Percentiles rank a stretch among this genome's conserved stretches.
Conservation (phyloP, 2,329 filamentous ascomycete species). For the Xylaria sp. region DNA sequence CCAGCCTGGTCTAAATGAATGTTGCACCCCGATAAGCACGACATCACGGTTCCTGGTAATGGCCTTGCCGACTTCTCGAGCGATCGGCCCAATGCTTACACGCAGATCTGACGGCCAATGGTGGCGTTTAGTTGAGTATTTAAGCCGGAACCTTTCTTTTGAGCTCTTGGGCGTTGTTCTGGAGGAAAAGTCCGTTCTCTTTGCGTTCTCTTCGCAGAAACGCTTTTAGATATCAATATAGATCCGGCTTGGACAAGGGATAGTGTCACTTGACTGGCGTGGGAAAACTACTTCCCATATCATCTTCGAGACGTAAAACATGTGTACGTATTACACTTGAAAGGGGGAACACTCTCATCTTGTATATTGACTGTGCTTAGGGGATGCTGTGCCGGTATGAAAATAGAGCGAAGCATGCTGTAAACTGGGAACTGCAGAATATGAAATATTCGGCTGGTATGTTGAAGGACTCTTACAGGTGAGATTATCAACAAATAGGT, state of each 20-base stretch:
- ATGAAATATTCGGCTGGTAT: neutral
- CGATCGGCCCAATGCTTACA: conserved; percentile 8
- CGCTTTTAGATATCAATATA: neutral
- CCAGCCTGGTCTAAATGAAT: conserved; percentile 21
- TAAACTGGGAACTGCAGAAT: neutral
- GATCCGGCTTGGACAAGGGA: neutral
- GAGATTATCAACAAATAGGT: neutral
- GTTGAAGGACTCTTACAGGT: neutral
- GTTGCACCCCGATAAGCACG: conserved; percentile 14
- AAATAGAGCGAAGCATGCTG: neutral
- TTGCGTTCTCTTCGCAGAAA: conserved; percentile 4
- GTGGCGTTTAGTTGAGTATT: neutral
- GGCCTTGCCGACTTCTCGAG: conserved; percentile 13
- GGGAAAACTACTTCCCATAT: conserved; percentile 12
- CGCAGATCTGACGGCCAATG: conserved; percentile 5
- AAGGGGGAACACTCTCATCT: conserved; percentile 4
- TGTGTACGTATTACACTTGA: conserved; percentile 3
- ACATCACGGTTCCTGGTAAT: conserved; percentile 11
- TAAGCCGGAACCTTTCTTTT: conserved; percentile 4
- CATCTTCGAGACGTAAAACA: conserved; percentile 7
- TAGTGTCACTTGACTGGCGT: conserved; percentile 4
- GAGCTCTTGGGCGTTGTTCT: conserved; percentile 7
- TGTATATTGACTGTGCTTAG: neutral
- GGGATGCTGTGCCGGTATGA: neutral
- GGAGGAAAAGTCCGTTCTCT: conserved; percentile 8